Conservation (phyloP, 257 asterid genomes). For the Solanum pennellii region DNA sequence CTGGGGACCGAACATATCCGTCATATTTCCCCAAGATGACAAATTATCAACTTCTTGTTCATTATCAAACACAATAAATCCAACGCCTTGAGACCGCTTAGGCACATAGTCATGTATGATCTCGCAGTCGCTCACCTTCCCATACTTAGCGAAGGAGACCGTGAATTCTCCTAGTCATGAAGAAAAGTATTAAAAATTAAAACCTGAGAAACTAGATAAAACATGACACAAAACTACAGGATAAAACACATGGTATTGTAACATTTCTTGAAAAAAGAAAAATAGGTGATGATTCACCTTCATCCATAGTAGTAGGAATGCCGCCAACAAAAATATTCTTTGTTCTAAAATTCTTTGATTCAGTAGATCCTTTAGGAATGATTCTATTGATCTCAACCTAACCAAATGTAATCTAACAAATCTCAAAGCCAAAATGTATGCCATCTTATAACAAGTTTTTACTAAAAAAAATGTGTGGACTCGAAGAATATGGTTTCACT, state of each 20-base stretch:
- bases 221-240: background rate
- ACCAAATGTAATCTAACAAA: background rate
- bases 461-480: background rate
- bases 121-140: too few relatives aligned
- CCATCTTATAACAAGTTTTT: background rate
- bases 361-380: slow-evolving; percentile 84
- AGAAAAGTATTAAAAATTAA: too few relatives aligned
- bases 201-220: background rate
- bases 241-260: background rate
- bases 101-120: too few relatives aligned
- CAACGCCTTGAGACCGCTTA: too few relatives aligned
- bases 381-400: slow-evolving; percentile 98
- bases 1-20: too few relatives aligned
- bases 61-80: too few relatives aligned
- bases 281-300: slow-evolving; percentile 29
- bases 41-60: too few relatives aligned
- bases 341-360: slow-evolving; percentile 77
- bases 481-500: background rate
- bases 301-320: slow-evolving; percentile 65
- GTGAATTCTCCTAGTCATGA: too few relatives aligned
- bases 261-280: background rate
- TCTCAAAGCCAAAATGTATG: background rate
- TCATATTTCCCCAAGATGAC: too few relatives aligned
- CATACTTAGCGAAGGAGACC: too few relatives aligned
- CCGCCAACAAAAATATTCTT: slow-evolving; percentile 94